phyloP scores from a whole-genome alignment of 1,284 basidiomycete genomes.

The Ganoderma lucidum region DNA sequence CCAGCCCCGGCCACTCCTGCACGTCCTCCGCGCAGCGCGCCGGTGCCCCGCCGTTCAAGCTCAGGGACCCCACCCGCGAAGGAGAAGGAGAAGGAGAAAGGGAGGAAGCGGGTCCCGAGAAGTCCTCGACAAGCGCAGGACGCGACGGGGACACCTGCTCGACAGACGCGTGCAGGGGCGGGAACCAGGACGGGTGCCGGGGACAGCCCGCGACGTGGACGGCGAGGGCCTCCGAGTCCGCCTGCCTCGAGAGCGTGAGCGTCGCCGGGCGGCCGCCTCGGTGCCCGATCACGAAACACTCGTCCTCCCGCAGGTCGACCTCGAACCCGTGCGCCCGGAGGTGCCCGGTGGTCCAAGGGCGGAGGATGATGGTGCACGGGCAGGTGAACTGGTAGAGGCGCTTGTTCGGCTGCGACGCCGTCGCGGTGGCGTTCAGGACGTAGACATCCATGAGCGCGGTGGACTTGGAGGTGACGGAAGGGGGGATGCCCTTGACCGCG shows the following conservation, averaged over 20 bases:
- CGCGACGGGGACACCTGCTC: neutral
- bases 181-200: neutral
- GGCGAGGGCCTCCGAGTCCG: neutral
- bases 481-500: neutral
- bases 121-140: neutral
- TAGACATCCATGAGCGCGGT: slow-evolving; percentile 1
- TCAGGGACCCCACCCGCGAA: neutral
- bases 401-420: neutral
- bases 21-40: neutral
- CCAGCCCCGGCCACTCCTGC: neutral
- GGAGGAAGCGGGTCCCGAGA: neutral
- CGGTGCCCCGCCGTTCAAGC: neutral
- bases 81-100: neutral
- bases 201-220: neutral
- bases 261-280: neutral
- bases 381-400: neutral
- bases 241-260: neutral
- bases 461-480: neutral
- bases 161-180: neutral
- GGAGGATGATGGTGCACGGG: slow-evolving; percentile 5
- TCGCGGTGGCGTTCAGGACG: neutral
- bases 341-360: neutral
- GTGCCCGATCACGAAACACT: neutral
- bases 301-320: neutral
- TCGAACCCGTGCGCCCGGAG: neutral